Percentiles rank a stretch among this genome's conserved stretches.
These are phyloP conservation scores for Lactarius indigo DNA, from an alignment of 768 basidiomycete species.

Conservation along the genomic window DNA sequence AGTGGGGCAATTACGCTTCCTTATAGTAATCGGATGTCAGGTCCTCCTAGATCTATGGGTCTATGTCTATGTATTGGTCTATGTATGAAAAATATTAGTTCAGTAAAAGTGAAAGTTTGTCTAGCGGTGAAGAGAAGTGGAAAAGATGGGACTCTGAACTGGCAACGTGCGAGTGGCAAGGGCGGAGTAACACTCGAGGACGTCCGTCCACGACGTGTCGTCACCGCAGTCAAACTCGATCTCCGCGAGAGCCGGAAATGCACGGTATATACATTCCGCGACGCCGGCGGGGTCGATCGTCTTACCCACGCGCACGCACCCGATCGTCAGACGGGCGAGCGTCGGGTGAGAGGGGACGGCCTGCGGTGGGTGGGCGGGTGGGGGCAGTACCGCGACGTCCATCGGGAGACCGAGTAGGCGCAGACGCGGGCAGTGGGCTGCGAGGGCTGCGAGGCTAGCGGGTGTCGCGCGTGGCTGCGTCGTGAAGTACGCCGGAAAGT, in stretches of 20 bases:
- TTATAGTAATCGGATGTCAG: not conserved
- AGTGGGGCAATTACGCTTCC: constrained; percentile 3
- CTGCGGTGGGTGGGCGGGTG: constrained; percentile 8
- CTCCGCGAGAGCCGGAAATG: constrained; percentile 19
- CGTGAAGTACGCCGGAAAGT: constrained; percentile 25
- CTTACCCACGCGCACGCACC: constrained; percentile 25
- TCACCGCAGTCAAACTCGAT: constrained; percentile 25
- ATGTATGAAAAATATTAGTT: constrained; percentile 9
- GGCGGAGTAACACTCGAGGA: constrained; percentile 19
- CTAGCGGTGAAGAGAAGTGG: not conserved
- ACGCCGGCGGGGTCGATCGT: constrained; percentile 19
- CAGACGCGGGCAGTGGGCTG: constrained; percentile 28
- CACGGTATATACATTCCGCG: constrained; percentile 23
- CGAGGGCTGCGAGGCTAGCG: constrained; percentile 26
- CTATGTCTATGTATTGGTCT: not conserved
- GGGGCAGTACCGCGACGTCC: constrained; percentile 22
- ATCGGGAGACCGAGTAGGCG: constrained; percentile 26
- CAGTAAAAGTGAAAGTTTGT: not conserved
- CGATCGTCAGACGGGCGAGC: constrained; percentile 25
- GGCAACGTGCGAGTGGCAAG: constrained; percentile 10
- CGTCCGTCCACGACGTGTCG: constrained; percentile 22
- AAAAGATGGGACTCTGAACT: not conserved
- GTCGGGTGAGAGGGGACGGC: constrained; percentile 18
- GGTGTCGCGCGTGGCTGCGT: constrained; percentile 27
- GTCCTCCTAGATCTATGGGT: constrained; percentile 8